Evolutionary conservation across 495 filamentous ascomycete species (phyloP), one percentile per base, ranked within the genome.

Genomic region (Lophiostoma macrostomum): DNA sequence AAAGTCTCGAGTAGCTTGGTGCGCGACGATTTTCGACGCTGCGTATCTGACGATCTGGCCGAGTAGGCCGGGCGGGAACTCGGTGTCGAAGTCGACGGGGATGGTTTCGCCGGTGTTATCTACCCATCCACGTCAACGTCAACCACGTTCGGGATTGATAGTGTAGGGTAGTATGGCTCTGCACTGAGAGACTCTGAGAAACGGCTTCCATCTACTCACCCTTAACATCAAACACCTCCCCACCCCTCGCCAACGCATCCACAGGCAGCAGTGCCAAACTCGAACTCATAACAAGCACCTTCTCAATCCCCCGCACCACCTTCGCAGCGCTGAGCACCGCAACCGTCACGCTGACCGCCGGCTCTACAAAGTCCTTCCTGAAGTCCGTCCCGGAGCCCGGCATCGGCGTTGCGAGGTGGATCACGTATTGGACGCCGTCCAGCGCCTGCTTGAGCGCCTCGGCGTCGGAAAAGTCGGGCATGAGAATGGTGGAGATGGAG

Each of bases 1-100:
- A 19, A 48, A 48, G 5, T 48, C 29, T 5, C 39, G 39, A 10
- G 22, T 43, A 5, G 39, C 39, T 43, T 22, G 22, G 27, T 43
- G 22, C 5, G 22, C 39, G 8, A 25, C 12, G 16, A 43, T 43
- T 18, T 43, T 27, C 10, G 39, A 43, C 5, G 5, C 8, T 6
- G 16, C 8, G 19, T 43, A 43, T 8, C 22, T 43, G 8, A 22
- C 22, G 16, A 25, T 16, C 8, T 43, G 22, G 39, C 39, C 22
- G 8, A 43, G 27, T 10, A 43, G 39, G 22, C 27, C 14, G 11
- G 5, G 5, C 5, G 16, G 8, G 16, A 6, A 23, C 8, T 27
- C 22, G 5, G 12, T 16, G 22, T 43, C 16, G 12, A 11, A 18
- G 20, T 43, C 22, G 20, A 43, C 22, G 5, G 39, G 39, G 16